Evolutionary conservation across 768 basidiomycete species (phyloP).

Genomic region (Pleurotus cornucopiae): DNA sequence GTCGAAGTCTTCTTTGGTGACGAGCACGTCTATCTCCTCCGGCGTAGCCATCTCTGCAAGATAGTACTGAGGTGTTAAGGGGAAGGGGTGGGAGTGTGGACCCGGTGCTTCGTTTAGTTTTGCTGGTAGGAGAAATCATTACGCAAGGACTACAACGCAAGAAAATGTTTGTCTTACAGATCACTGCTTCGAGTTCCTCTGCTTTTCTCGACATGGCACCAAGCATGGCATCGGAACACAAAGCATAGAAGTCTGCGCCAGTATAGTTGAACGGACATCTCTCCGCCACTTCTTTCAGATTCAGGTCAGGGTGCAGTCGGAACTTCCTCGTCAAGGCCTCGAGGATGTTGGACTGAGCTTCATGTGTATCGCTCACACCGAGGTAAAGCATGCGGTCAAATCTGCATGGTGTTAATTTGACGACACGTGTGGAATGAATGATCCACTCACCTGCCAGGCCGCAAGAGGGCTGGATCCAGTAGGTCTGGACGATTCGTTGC

Average conservation of each 20-base stretch:
- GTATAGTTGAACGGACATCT: constrained; percentile 91
- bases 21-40: constrained; percentile 71
- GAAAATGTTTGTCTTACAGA: constrained; percentile 43
- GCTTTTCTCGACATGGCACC: constrained; percentile 93
- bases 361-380: constrained; percentile 84
- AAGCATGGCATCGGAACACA: constrained; percentile 95
- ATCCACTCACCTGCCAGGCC: constrained; percentile 72
- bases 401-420: constrained; percentile 33
- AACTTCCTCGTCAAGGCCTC: constrained; percentile 93
- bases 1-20: constrained; percentile 72
- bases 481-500: constrained; percentile 95
- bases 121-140: constrained; percentile 20
- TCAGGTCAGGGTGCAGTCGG: constrained; percentile 63
- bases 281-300: constrained; percentile 60
- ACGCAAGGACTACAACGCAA: not conserved
- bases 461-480: constrained; percentile 81
- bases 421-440: not conserved
- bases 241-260: constrained; percentile 96
- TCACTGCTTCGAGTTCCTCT: constrained; percentile 66
- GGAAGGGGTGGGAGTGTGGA: constrained; percentile 48
- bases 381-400: constrained; percentile 98
- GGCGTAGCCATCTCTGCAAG: constrained; percentile 74
- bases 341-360: constrained; percentile 81
- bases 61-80: constrained; percentile 87
- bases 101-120: constrained; percentile 44